phyloP scores from a whole-genome alignment of 371 early-diverging fungal species.

The Mortierella sp. region DNA sequence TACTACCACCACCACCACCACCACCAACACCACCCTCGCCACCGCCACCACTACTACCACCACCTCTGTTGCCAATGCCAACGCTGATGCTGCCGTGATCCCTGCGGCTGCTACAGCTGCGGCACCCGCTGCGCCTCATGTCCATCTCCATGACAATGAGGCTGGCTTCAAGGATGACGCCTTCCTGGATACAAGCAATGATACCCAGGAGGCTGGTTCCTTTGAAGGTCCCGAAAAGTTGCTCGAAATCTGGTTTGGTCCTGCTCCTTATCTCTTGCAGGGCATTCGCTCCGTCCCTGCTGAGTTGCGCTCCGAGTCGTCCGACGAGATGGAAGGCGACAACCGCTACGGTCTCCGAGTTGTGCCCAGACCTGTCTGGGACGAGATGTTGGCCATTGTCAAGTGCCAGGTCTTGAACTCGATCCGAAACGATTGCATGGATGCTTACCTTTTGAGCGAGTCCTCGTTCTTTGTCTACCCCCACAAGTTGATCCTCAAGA shows the following conservation, averaged over 20 bases:
- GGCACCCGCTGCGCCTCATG: slow-evolving; percentile 15
- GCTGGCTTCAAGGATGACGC: slow-evolving; percentile 46
- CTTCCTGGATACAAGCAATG: slow-evolving; percentile 49
- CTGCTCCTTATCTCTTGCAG: slow-evolving; percentile 56
- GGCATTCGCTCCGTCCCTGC: slow-evolving; percentile 52
- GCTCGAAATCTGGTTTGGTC: slow-evolving; percentile 94
- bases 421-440: slow-evolving; percentile 78
- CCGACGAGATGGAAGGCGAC: slow-evolving; percentile 50
- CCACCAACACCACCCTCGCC: slow-evolving; percentile 11
- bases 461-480: slow-evolving; percentile 97
- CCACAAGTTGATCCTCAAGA: slow-evolving; percentile 94
- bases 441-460: slow-evolving; percentile 94
- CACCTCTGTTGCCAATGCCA: no score
- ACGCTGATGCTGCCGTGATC: no score
- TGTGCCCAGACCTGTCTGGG: slow-evolving; percentile 83
- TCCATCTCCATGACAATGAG: slow-evolving; percentile 43
- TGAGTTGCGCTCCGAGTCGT: slow-evolving; percentile 25
- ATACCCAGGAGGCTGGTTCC: slow-evolving; percentile 51
- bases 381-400: slow-evolving; percentile 90
- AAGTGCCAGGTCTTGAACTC: slow-evolving; percentile 91
- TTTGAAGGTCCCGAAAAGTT: slow-evolving; percentile 97
- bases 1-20: slow-evolving; percentile 18
- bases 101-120: no score
- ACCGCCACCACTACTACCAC: slow-evolving; percentile 1
- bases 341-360: slow-evolving; percentile 74